phyloP scores from a whole-genome alignment of 2,329 filamentous ascomycete species.

The Chaetomium olivaceum region DNA sequence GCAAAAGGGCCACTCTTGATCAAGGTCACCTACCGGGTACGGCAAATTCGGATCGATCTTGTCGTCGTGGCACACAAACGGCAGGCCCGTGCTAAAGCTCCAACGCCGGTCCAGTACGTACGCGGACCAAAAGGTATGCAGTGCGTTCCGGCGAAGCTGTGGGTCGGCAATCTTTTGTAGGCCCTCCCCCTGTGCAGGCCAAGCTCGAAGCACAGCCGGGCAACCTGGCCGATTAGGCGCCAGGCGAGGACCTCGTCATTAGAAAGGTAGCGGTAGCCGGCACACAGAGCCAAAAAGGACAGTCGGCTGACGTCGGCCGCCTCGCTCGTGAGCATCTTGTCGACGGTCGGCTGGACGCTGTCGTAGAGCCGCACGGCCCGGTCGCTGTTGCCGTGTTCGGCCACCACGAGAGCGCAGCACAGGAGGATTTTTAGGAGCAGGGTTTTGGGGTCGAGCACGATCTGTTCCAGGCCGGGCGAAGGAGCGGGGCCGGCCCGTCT shows the following conservation, averaged over 20 bases:
- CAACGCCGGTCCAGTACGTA: conserved; percentile 84
- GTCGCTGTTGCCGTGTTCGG: conserved; percentile 76
- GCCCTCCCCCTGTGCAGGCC: conserved; percentile 79
- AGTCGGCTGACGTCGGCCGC: conserved; percentile 49
- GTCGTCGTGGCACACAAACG: conserved; percentile 80
- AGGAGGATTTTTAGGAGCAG: conserved; percentile 80
- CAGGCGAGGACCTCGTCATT: conserved; percentile 86
- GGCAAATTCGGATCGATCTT: conserved; percentile 81
- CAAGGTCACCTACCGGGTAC: conserved; percentile 64
- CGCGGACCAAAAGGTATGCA: conserved; percentile 81
- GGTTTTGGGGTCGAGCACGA: conserved; percentile 55
- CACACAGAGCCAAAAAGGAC: conserved; percentile 54
- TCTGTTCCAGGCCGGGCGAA: conserved; percentile 39
- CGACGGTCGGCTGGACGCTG: conserved; percentile 70
- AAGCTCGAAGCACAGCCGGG: conserved; percentile 75
- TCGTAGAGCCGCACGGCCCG: conserved; percentile 73
- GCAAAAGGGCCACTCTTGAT: background rate
- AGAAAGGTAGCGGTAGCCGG: conserved; percentile 76
- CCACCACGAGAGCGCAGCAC: conserved; percentile 73
- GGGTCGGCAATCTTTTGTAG: conserved; percentile 69
- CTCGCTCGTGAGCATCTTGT: conserved; percentile 63
- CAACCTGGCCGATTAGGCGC: conserved; percentile 81
- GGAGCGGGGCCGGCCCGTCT: conserved; percentile 39
- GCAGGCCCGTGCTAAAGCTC: conserved; percentile 87
- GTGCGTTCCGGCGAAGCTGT: conserved; percentile 65